Base-by-base conservation (phyloP, 2,329 filamentous ascomycete genomes). In the Pseudogymnoascus pannorum region DNA sequence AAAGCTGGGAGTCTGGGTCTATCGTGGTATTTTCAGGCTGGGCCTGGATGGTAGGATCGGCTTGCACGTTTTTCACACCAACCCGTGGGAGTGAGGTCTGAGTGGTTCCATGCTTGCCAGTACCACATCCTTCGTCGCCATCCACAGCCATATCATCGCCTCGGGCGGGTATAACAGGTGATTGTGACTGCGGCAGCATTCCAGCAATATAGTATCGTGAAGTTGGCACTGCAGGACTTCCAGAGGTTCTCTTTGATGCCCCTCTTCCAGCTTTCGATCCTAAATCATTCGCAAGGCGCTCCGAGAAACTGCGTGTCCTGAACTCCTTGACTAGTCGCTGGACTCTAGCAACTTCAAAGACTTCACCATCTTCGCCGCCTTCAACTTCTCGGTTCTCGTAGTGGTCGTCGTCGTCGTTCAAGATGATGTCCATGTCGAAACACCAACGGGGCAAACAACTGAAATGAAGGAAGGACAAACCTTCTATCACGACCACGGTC, bases 401-500 rank as follows among this genome's bases (percentile, higher is more conserved):
- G 24, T n/a, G 29, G 24, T 29, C 24, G 44, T 51, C 44, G 44
- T 51, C 44, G 24, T 54, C 29, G 44, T 54, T 54, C 24, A 54
- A 24, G n/a, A 31, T 54, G 24, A 54, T 54, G 44, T 54, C 44
- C 44, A 54, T 54, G 24, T 2, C 24, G 44, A 54, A 54, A 31
- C 44, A 12, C 44, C 29, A 20, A 54, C 11, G 44, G 44, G 44
- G 44, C 24, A 54, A 54, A 54, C 44, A 54, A 54, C 2, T 31
- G 44, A 65, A 60, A 60, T 61, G 48, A 65, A 58, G 7, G 24
- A 36, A 35, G 8, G 61, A 68, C 72, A 64, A 66, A 77, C 75
- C 75, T 77, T 72, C 75, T 71, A 61, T 71, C 74, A 63, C 75
- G 72, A 70, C 75, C 75, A 68, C 75, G 72, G 62, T 76, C 74